phyloP scores from a whole-genome alignment of 2,329 filamentous ascomycete genomes.

The Botrytis paeoniae region DNA sequence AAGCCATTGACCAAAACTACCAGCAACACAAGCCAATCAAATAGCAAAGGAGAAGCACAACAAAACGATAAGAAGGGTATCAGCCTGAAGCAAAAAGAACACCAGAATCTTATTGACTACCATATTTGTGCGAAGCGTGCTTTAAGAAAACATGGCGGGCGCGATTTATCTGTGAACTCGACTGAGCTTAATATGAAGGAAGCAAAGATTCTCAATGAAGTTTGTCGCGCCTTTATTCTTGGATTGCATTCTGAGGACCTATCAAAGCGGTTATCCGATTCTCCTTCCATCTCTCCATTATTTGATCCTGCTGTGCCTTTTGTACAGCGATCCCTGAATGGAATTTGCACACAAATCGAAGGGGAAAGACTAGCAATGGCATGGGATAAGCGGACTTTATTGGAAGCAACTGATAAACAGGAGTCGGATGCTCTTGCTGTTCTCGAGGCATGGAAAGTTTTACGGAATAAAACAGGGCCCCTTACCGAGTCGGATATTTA shows the following conservation, averaged over 20 bases:
- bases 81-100: constrained; percentile 33
- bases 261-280: constrained; percentile 44
- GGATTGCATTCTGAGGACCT: constrained; percentile 51
- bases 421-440: constrained; percentile 41
- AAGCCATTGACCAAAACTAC: not conserved
- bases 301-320: constrained; percentile 33
- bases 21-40: not conserved
- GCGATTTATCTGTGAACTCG: constrained; percentile 31
- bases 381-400: constrained; percentile 42
- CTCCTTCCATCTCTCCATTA: constrained; percentile 46
- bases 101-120: constrained; percentile 36
- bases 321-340: constrained; percentile 48
- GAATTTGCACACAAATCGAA: constrained; percentile 53
- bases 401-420: constrained; percentile 39
- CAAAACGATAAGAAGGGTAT: not conserved
- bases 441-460: constrained; percentile 47
- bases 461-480: constrained; percentile 38
- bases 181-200: constrained; percentile 39
- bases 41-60: not conserved
- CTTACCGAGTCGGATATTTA: constrained; percentile 47
- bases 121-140: constrained; percentile 35
- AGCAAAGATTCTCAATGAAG: constrained; percentile 48
- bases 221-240: constrained; percentile 52
- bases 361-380: constrained; percentile 52
- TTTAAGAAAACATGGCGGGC: constrained; percentile 33